A percentile compares a stretch with the other conserved stretches of the same genome.
These are phyloP conservation scores for Haplographium delicatum DNA, from an alignment of 495 filamentous ascomycete genomes.

Conservation along the genomic window DNA sequence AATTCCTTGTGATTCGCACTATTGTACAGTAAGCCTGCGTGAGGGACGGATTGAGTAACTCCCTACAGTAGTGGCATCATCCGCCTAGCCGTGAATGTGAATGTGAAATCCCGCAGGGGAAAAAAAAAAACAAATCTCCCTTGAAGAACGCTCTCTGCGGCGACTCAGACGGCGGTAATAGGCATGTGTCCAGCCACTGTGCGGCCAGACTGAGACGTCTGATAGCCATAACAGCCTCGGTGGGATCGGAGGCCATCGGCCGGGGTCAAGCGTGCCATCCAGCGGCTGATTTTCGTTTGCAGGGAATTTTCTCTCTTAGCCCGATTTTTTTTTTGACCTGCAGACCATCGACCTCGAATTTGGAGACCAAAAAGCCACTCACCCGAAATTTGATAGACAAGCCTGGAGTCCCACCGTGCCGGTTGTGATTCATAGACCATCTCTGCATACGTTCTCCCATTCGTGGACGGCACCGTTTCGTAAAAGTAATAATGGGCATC, in stretches of 20 bases:
- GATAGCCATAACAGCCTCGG: conserved; percentile 8
- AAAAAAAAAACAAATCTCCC: no score
- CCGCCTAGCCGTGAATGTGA: conserved; percentile 4
- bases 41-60: neutral
- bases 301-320: conserved; percentile 1
- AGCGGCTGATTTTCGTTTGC: neutral
- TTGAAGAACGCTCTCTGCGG: no score
- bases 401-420: no score
- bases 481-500: conserved; percentile 37
- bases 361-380: neutral
- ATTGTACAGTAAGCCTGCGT: no score
- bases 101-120: neutral
- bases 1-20: no score
- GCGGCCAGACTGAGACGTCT: neutral
- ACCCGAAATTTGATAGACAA: conserved; percentile 7
- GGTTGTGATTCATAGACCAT: no score
- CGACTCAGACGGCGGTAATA: no score
- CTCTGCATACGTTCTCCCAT: no score
- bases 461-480: no score
- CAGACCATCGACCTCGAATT: conserved; percentile 5
- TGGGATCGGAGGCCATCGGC: no score
- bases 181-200: no score
- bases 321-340: conserved; percentile 11
- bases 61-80: neutral
- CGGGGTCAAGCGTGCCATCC: no score